A percentile compares a stretch with the other conserved stretches of the same genome.
These are phyloP conservation scores for Ustilago lituana DNA, from an alignment of 1,284 basidiomycete species.

Conservation along the genomic window DNA sequence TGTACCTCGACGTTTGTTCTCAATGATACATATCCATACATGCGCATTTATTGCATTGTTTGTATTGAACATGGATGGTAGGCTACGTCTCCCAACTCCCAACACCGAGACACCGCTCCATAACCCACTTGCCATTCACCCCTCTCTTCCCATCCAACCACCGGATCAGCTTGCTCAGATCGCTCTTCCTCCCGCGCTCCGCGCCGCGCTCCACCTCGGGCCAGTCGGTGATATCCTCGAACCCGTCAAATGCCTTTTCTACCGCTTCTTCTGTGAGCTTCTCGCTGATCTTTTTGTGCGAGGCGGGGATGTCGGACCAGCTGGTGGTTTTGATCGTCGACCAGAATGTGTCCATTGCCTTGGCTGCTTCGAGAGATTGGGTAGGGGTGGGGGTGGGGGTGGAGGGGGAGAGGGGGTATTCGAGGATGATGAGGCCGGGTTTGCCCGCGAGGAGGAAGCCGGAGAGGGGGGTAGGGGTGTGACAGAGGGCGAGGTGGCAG, in stretches of 20 bases:
- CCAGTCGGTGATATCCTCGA: slow-evolving; percentile 47
- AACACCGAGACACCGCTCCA: slow-evolving; percentile 28
- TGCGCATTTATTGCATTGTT: too few relatives aligned
- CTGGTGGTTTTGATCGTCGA: slow-evolving; percentile 33
- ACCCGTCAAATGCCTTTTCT: slow-evolving; percentile 8
- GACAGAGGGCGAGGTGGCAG: slow-evolving; percentile 33
- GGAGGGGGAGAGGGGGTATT: slow-evolving; percentile 40
- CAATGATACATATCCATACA: too few relatives aligned
- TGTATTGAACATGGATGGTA: too few relatives aligned
- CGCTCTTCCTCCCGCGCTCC: slow-evolving; percentile 34
- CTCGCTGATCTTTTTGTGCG: slow-evolving; percentile 57
- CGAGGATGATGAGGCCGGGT: slow-evolving; percentile 55
- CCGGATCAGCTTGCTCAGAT: slow-evolving; percentile 32
- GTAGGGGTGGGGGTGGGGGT: neutral
- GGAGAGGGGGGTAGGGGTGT: slow-evolving; percentile 25
- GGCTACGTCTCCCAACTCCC: slow-evolving; percentile 24
- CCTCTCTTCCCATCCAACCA: slow-evolving; percentile 42
- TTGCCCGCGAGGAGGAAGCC: slow-evolving; percentile 60
- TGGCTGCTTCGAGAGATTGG: slow-evolving; percentile 5
- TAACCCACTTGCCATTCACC: slow-evolving; percentile 15
- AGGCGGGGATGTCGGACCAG: slow-evolving; percentile 53
- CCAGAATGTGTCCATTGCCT: slow-evolving; percentile 44
- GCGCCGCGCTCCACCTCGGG: slow-evolving; percentile 31
- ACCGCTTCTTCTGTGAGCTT: slow-evolving; percentile 18
- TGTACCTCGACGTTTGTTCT: too few relatives aligned